phyloP scores from a whole-genome alignment of 192 early-diverging fungal species.

The Backusella sp. region DNA sequence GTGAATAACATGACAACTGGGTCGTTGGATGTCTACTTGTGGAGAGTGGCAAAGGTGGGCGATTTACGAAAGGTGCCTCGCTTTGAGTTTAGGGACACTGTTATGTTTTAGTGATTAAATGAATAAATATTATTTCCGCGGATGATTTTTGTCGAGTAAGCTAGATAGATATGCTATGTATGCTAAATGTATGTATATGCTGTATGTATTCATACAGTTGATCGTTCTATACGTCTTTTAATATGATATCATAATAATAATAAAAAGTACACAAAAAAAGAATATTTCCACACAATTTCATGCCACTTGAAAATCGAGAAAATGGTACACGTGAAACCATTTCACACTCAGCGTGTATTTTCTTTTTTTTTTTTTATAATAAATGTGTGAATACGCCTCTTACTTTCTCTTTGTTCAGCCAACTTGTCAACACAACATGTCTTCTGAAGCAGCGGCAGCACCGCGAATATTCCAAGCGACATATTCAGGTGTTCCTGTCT shows the following conservation, averaged over 20 bases:
- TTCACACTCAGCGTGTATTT: not conserved
- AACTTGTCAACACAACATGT: not conserved
- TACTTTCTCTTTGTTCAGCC: not conserved
- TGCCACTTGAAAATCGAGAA: not conserved
- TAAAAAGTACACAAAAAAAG: not conserved
- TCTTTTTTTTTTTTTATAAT: not conserved
- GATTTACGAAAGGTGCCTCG: conserved; percentile 56
- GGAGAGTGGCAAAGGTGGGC: conserved; percentile 72
- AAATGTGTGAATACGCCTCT: not conserved
- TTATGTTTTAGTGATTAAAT: conserved; percentile 57
- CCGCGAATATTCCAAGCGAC: conserved; percentile 79
- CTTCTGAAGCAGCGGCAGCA: not conserved
- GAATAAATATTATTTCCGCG: not conserved
- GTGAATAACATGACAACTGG: conserved; percentile 39
- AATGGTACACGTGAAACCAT: not conserved
- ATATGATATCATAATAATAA: no score
- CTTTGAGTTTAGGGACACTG: conserved; percentile 61
- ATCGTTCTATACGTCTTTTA: no score
- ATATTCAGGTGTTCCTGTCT: conserved; percentile 94
- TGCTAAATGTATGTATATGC: no score
- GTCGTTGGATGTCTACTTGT: conserved; percentile 67
- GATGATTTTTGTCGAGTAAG: not conserved
- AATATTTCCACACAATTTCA: not conserved
- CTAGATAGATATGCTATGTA: no score
- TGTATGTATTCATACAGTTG: no score